Evolutionary conservation across 73 alveolate genomes (phyloP).

Genomic region (Paramecium tetraurelia): DNA sequence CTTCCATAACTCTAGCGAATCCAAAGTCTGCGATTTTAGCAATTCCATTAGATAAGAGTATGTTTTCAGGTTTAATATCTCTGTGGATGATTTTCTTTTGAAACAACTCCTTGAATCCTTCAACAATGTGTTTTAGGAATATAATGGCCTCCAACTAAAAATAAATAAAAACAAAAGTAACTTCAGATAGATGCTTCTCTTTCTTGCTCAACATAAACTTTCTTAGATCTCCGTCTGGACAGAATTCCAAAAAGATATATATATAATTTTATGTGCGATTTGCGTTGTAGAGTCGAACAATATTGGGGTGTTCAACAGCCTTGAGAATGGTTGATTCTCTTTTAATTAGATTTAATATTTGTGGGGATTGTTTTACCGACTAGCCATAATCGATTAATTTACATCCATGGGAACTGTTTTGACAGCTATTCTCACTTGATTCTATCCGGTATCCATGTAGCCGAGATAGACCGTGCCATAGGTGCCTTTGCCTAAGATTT

Average conservation of each 20-base stretch:
- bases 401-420: constrained; percentile 35
- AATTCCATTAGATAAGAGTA: constrained; percentile 31
- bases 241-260: constrained; percentile 17
- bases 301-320: constrained; percentile 29
- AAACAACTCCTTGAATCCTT: constrained; percentile 40
- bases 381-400: not conserved
- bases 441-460: not conserved
- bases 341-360: not conserved
- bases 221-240: not conserved
- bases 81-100: constrained; percentile 40
- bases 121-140: constrained; percentile 42
- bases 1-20: constrained; percentile 46
- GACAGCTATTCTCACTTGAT: constrained; percentile 33
- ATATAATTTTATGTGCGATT: constrained; percentile 45
- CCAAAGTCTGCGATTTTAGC: constrained; percentile 61
- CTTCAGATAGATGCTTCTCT: constrained; percentile 28
- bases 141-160: constrained; percentile 17
- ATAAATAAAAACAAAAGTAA: not conserved
- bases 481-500: constrained; percentile 51
- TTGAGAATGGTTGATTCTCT: constrained; percentile 38
- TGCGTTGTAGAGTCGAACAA: constrained; percentile 37
- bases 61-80: constrained; percentile 57
- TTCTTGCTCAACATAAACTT: not conserved
- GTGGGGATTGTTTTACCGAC: not conserved
- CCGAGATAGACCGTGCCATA: constrained; percentile 51